A percentile compares a stretch with the other conserved stretches of the same genome.
phyloP scores from a whole-genome alignment of 2,329 filamentous ascomycete genomes.

The Venturia nashicola region DNA sequence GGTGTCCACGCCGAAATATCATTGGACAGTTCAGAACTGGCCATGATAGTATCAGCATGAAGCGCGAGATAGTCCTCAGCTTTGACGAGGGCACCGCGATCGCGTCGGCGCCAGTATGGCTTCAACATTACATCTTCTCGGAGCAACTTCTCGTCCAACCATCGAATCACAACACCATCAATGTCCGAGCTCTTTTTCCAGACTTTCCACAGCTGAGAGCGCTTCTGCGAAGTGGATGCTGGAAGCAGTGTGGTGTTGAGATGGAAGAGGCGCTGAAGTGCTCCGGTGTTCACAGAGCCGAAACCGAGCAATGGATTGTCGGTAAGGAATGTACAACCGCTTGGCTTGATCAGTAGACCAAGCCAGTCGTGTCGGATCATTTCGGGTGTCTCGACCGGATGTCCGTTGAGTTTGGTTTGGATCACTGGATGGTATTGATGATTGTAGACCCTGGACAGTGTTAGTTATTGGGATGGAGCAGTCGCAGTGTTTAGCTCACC shows the following conservation, averaged over 20 bases:
- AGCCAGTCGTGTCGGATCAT: conserved; percentile 39
- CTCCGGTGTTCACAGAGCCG: conserved; percentile 23
- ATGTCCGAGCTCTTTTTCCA: conserved; percentile 28
- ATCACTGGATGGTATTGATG: conserved; percentile 28
- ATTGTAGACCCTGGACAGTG: conserved; percentile 18
- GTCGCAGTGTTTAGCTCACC: conserved; percentile 12
- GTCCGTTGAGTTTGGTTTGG: conserved; percentile 34
- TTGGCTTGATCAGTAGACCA: conserved; percentile 26
- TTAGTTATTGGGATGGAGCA: background rate
- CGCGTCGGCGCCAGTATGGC: conserved; percentile 26
- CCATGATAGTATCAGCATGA: conserved; percentile 38
- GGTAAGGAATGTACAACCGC: conserved; percentile 26
- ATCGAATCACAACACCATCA: conserved; percentile 26
- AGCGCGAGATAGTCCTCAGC: conserved; percentile 26
- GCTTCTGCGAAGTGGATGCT: conserved; percentile 24
- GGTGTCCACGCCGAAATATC: conserved; percentile 41
- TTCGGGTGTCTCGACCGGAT: conserved; percentile 38
- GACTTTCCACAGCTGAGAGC: conserved; percentile 27
- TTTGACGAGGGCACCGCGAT: conserved; percentile 23
- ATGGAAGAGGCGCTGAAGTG: conserved; percentile 23
- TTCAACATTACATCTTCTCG: conserved; percentile 22
- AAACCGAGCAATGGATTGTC: conserved; percentile 42
- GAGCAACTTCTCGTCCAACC: conserved; percentile 28
- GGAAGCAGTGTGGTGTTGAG: conserved; percentile 27
- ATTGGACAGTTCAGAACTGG: conserved; percentile 38